Base-by-base conservation (phyloP, 257 asterid species). In the Solanum boliviense region DNA sequence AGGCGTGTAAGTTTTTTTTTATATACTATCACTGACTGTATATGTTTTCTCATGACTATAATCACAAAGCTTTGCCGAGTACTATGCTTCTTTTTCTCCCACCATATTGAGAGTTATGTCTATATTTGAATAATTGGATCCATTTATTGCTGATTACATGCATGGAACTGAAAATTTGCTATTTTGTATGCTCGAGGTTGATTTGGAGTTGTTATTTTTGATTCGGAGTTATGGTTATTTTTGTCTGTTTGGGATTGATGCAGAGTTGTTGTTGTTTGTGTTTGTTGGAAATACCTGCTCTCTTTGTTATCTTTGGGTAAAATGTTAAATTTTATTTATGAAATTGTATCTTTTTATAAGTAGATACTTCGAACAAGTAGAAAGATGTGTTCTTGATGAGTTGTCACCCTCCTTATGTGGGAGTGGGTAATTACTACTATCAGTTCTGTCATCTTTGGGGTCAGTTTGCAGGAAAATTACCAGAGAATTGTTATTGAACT, bases 1-100 rank as follows among this genome's bases (percentile, higher is more conserved):
- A 25, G 91, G 92, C 71, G 89, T 90, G 91, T 90, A 79, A 76
- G 92, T 87, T 41, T 20, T 65, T 52, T 9, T 5, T 44, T 9
- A 46, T 27, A 25, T 41, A 44, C 5, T 21, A 27, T 21, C 23
- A 79, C 9, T 27, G 9, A 44, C 65, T 44, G 1, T 44, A 44
- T 27, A 27, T 81, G 10, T 81, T 81, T 16, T 46, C 12, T 75
- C 32, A 38, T 8, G 32, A 38, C 15, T 16, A 29, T 29, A 46
- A 27, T 27, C 6, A n/a, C 29, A 3, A 29, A 27, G 5, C 4
- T 81, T 44, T 25, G 18, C 67, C 8, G 3, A 16, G 39, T 44
- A 44, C 18, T 75, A 11, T 36, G 56, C 29, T 56, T 56, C 10
- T 36, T 20, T 74, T 74, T 74, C 1, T 1, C 6, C 16, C 31